Conservation (phyloP, 169 alveolate genomes). For the Pseudocohnilembus persalinus region DNA sequence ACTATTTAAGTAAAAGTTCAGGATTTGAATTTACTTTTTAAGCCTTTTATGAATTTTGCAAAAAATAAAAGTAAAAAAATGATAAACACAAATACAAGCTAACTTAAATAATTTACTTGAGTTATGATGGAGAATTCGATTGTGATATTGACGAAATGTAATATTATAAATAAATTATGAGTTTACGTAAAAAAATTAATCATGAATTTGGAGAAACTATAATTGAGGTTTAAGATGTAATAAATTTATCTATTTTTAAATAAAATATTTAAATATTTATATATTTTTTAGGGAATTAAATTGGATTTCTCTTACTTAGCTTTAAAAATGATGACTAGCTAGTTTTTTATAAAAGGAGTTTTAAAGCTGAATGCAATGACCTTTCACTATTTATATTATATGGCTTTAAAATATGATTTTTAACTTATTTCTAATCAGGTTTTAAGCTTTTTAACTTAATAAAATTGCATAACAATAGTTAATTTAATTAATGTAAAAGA, state of each 20-base stretch:
- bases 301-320: background rate
- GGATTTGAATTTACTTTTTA: constrained; percentile 21
- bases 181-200: constrained; percentile 2
- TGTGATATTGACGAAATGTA: background rate
- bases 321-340: constrained; percentile 4
- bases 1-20: constrained; percentile 1
- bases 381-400: background rate
- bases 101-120: constrained; percentile 7
- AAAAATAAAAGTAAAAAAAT: background rate
- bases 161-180: constrained; percentile 1
- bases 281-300: constrained; percentile 1
- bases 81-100: constrained; percentile 5
- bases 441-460: background rate
- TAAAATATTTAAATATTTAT: background rate
- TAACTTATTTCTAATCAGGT: background rate
- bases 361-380: background rate
- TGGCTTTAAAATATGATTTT: background rate
- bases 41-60: background rate
- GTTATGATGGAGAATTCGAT: constrained; percentile 17
- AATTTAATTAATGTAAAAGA: too few species aligned
- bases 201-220: background rate
- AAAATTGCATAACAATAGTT: background rate
- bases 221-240: background rate
- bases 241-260: background rate
- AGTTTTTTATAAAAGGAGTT: background rate